Evolutionary conservation across 1,139 yeast species (phyloP).

Genomic region (Kodamaea anthophila): DNA sequence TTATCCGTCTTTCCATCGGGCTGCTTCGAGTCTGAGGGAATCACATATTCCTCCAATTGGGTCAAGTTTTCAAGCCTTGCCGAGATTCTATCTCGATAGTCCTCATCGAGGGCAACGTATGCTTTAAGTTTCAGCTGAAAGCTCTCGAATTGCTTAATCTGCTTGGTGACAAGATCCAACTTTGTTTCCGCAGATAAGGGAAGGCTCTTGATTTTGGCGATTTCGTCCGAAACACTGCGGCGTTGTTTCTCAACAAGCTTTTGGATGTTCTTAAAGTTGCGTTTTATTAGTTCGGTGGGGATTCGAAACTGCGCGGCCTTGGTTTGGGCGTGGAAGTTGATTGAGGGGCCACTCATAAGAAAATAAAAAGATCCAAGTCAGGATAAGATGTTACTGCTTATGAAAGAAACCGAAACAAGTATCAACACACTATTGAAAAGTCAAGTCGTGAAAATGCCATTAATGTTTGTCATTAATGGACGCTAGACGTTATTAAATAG

Average conservation of each 20-base stretch:
- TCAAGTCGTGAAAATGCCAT: too few relatives aligned
- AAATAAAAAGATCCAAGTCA: too few relatives aligned
- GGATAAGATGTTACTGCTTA: too few relatives aligned
- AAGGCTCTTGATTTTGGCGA: slow-evolving; percentile 28
- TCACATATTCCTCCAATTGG: slow-evolving; percentile 20
- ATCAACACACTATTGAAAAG: too few relatives aligned
- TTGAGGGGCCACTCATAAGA: slow-evolving; percentile 34
- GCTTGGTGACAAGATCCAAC: slow-evolving; percentile 27
- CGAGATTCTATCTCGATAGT: slow-evolving; percentile 42
- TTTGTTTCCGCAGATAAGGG: slow-evolving; percentile 20
- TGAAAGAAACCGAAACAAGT: too few relatives aligned
- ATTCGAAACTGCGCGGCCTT: slow-evolving; percentile 52
- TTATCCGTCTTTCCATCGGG: slow-evolving; percentile 10
- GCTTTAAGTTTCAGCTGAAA: slow-evolving; percentile 39
- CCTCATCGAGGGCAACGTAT: slow-evolving; percentile 43
- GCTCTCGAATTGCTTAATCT: slow-evolving; percentile 41
- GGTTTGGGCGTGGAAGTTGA: slow-evolving; percentile 38
- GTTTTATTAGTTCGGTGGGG: slow-evolving; percentile 55
- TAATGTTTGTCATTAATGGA: too few relatives aligned
- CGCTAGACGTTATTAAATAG: too few relatives aligned
- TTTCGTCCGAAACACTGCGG: slow-evolving; percentile 34
- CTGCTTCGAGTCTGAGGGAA: slow-evolving; percentile 9
- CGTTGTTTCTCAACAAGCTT: slow-evolving; percentile 52
- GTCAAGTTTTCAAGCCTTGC: slow-evolving; percentile 40
- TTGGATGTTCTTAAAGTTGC: slow-evolving; percentile 53